These are phyloP conservation scores for Eragrostis curvula DNA, from an alignment of 176 grass and related monocot genomes.

Conservation along the genomic window DNA sequence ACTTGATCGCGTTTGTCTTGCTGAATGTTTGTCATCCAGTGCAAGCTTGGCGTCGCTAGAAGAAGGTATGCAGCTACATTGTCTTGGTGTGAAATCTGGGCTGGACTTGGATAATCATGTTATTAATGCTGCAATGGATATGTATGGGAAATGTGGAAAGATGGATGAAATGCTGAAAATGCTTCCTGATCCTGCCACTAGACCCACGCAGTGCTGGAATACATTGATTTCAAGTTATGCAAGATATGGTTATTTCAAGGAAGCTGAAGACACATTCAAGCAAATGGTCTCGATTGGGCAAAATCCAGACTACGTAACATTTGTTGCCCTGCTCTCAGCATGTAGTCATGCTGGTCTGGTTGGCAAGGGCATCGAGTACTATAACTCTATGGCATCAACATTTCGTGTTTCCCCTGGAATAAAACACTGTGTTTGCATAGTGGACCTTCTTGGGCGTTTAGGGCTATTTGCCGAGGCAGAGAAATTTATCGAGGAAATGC, in stretches of 20 bases:
- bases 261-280: slow-evolving; percentile 77
- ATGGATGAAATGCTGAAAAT: slow-evolving; percentile 73
- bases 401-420: slow-evolving; percentile 75
- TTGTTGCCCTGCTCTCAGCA: slow-evolving; percentile 79
- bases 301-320: slow-evolving; percentile 82
- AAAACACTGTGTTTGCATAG: slow-evolving; percentile 90
- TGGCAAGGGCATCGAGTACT: slow-evolving; percentile 76
- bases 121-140: slow-evolving; percentile 86
- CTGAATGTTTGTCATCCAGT: slow-evolving; percentile 69
- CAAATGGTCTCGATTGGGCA: slow-evolving; percentile 61
- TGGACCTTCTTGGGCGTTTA: slow-evolving; percentile 80
- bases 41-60: slow-evolving; percentile 82
- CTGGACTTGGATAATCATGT: slow-evolving; percentile 65
- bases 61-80: slow-evolving; percentile 92
- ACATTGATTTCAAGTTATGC: slow-evolving; percentile 86
- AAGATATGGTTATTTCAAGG: slow-evolving; percentile 69
- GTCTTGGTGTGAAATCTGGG: slow-evolving; percentile 69
- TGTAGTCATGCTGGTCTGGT: slow-evolving; percentile 83
- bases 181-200: slow-evolving; percentile 54
- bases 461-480: slow-evolving; percentile 68
- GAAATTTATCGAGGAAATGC: slow-evolving; percentile 78
- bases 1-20: slow-evolving; percentile 71
- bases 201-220: slow-evolving; percentile 82
- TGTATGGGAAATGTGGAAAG: slow-evolving; percentile 93
- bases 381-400: slow-evolving; percentile 60